Base-by-base conservation (phyloP, 352 stramenopile species). In the Pythium aristosporum region DNA sequence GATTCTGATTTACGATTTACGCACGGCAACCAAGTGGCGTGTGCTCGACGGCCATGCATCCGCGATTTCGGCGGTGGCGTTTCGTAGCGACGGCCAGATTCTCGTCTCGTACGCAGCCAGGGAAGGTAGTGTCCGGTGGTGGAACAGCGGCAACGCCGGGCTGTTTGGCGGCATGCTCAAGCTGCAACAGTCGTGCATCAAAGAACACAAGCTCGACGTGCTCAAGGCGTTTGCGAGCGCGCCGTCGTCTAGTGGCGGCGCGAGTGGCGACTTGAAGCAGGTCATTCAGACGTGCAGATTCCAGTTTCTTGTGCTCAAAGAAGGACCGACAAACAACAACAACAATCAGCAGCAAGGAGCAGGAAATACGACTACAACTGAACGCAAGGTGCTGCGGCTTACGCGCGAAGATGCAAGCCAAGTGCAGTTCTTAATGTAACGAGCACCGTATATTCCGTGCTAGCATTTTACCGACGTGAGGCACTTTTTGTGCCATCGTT, bases 1-100 rank as follows among this genome's bases (percentile, higher is more conserved):
- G 44, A 94, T 96, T 46, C 56, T 96, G 32, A 92, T 96, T 49
- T 96, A 95, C 67, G 88, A 96, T 61, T 59, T 96, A 5, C 79
- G 88, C 11, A 96, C 86, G 0, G 86, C 87, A 2, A 96, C 85
- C 20, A 96, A 96, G 61, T 96, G 88, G 88, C 82, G 87, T 6
- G 87, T 96, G 16, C 57, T 96, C 7, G 85, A 96, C 25, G 88
- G 88, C 16, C 88, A 96, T 58, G 65, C 74, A 0, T 88, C 79
- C 0, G 81, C 84, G 0, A 63, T 96, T 12, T 93, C 85, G 1
- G 87, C 87, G 0, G 67, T 95, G 32, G 64, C 69, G 9, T 94
- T 96, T 57, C 83, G 86, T 13, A 54, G 50, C 1, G 86, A 95
- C 42, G 86, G 86, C 2, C 82, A 90, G 51, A 87, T 95, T 46